Evolutionary conservation across 805 yeast genomes (phyloP).

Genomic region (Saturnispora besseyi): DNA sequence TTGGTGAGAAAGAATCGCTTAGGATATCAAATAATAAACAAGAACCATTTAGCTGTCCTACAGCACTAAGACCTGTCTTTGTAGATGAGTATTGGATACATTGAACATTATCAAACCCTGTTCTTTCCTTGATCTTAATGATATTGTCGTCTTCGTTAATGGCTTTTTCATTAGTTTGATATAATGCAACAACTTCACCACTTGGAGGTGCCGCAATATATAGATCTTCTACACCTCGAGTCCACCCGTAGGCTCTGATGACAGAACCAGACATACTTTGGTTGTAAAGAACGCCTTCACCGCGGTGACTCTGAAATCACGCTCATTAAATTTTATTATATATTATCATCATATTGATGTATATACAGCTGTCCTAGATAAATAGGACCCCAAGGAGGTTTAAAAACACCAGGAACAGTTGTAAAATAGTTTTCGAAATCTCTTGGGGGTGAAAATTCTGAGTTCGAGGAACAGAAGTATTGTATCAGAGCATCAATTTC

Average conservation of each 20-base stretch:
- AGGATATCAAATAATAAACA: constrained; percentile 55
- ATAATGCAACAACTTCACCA: constrained; percentile 69
- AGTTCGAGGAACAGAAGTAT: background rate
- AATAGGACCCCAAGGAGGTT: background rate
- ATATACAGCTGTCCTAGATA: too few relatives aligned
- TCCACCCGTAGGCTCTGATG: constrained; percentile 54
- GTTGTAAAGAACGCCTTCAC: background rate
- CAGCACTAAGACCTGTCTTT: constrained; percentile 53
- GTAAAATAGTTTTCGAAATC: background rate
- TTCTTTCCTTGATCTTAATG: constrained; percentile 40
- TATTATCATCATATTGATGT: background rate
- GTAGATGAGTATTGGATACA: constrained; percentile 54
- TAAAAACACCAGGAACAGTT: background rate
- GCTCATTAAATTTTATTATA: background rate
- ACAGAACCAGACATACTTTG: constrained; percentile 48
- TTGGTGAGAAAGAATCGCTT: constrained; percentile 16
- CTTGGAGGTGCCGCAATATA: constrained; percentile 66
- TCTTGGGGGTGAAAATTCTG: background rate
- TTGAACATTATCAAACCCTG: constrained; percentile 61
- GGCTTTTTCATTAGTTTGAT: constrained; percentile 39
- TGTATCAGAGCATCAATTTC: constrained; percentile 1
- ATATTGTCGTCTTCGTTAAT: constrained; percentile 41
- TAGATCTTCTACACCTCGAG: constrained; percentile 41
- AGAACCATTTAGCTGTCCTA: constrained; percentile 66
- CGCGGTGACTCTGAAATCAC: background rate